Evolutionary conservation across 768 basidiomycete genomes (phyloP), one percentile per base, ranked within the genome.

Genomic region (Boletus patriciae): DNA sequence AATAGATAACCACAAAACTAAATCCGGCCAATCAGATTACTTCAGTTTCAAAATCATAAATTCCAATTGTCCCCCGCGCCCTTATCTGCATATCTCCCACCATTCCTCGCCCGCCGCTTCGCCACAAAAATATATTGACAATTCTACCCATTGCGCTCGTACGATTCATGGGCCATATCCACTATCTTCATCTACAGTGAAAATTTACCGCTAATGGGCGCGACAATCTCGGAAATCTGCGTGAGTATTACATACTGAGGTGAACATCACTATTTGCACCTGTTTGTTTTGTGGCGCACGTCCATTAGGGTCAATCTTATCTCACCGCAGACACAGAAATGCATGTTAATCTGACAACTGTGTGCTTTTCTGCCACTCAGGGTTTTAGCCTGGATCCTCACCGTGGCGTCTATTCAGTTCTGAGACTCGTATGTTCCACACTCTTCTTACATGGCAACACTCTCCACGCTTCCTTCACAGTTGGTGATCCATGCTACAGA

Each of bases 1-100:
- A 65, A 68, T 60, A 73, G 72, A 73, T 73, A 71, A 71, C 72
- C 54, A 69, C 57, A 48, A 62, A 70, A 63, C 57, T 61, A 58
- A 73, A 71, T 71, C 65, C 49, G 58, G 58, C 70, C 72, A 72
- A 72, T 73, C 70, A 72, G 70, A 72, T 72, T 68, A 73, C 59
- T 60, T 25, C 15, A 41, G 60, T 72, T 72, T 61, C 59, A 54
- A 64, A 68, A 62, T 61, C 61, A 49, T 29, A 46, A 60, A 62
- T 62, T 60, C 47, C 50, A 62, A 48, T 61, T 56, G 58, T 64
- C 59, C 42, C 43, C 37, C 40, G 4, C n/a, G n/a, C 13, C 50
- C 33, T 23, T 38, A 50, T 54, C 52, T 55, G 41, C 4, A 21
- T 50, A 50, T 50, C 50, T 37, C 7, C 37, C 21, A 42, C 9